phyloP scores from a whole-genome alignment of 1,284 basidiomycete species.

The Pisolithus thermaeus region DNA sequence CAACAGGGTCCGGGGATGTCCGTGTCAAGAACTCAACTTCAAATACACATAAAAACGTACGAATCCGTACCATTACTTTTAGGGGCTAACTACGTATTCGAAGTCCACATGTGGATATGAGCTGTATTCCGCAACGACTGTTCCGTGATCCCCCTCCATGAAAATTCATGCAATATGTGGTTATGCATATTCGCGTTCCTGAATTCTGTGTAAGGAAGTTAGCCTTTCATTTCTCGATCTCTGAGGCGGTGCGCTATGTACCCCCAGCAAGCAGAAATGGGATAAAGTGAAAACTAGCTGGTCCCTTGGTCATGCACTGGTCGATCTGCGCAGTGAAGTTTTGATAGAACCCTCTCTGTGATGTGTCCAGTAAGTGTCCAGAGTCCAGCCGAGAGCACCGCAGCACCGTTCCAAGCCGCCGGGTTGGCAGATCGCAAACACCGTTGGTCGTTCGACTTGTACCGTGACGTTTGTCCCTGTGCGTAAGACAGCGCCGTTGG shows the following conservation, averaged over 20 bases:
- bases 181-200: not conserved
- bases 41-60: no score
- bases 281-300: constrained; percentile 25
- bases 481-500: constrained; percentile 6
- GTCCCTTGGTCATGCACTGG: constrained; percentile 8
- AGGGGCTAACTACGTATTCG: no score
- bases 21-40: no score
- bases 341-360: constrained; percentile 22
- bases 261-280: constrained; percentile 1
- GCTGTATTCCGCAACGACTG: not conserved
- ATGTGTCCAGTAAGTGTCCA: constrained; percentile 20
- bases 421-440: constrained; percentile 17
- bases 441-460: constrained; percentile 10
- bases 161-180: not conserved
- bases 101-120: not conserved
- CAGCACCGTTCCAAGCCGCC: constrained; percentile 20
- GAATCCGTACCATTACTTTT: no score
- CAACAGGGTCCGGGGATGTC: no score
- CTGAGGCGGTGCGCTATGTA: not conserved
- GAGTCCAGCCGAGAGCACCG: constrained; percentile 25
- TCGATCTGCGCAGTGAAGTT: constrained; percentile 24
- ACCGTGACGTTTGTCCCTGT: constrained; percentile 2
- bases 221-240: not conserved
- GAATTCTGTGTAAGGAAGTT: constrained; percentile 2
- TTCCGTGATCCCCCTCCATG: not conserved